Conservation (phyloP, 148 eudicot genomes). For the Vaccinium myrtillus region DNA sequence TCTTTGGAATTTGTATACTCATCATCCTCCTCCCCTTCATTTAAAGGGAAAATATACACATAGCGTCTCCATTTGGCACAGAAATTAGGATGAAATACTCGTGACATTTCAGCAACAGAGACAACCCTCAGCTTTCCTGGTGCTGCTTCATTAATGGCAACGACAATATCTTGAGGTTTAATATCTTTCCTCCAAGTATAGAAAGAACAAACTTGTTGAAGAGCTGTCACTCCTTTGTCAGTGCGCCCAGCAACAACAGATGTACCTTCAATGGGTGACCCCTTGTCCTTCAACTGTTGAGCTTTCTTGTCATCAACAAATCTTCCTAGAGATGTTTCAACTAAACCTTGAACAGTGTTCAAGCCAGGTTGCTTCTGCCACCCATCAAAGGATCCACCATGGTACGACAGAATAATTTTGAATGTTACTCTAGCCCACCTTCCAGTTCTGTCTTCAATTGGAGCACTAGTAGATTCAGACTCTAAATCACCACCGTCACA, state of each 20-base stretch:
- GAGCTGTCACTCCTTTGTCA: constrained; percentile 93
- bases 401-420: constrained; percentile 79
- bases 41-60: constrained; percentile 80
- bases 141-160: constrained; percentile 55
- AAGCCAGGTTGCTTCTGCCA: constrained; percentile 99
- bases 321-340: constrained; percentile 70
- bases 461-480: constrained; percentile 30
- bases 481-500: constrained; percentile 35
- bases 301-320: constrained; percentile 90
- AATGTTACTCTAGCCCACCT: constrained; percentile 85
- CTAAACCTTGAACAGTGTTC: constrained; percentile 76
- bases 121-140: constrained; percentile 70
- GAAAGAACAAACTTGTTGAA: constrained; percentile 91
- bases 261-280: constrained; percentile 75
- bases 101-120: constrained; percentile 71
- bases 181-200: constrained; percentile 95
- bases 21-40: constrained; percentile 34
- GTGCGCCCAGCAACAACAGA: constrained; percentile 90
- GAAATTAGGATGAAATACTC: constrained; percentile 94
- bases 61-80: constrained; percentile 96
- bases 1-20: constrained; percentile 19
- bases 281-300: constrained; percentile 61
- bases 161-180: constrained; percentile 52
- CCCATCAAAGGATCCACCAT: constrained; percentile 86
- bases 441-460: constrained; percentile 48